phyloP scores from a whole-genome alignment of 2,329 filamentous ascomycete genomes.

The Botrytis aclada region DNA sequence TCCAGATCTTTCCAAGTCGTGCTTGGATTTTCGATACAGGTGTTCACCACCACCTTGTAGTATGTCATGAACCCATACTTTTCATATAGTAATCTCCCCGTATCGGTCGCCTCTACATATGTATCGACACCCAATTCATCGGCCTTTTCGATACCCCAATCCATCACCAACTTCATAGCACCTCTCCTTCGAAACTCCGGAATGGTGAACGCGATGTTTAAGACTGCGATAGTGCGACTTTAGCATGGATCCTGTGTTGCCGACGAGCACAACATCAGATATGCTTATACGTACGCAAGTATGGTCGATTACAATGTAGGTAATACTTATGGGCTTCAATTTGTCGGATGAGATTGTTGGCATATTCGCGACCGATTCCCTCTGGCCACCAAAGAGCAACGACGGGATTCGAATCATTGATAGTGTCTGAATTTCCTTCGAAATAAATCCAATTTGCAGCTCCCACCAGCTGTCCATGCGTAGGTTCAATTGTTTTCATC shows the following conservation, averaged over 20 bases:
- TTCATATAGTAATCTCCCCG: background rate
- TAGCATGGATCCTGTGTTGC: background rate
- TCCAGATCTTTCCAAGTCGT: background rate
- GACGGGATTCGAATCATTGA: background rate
- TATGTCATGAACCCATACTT: background rate
- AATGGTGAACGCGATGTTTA: background rate
- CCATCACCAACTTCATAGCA: background rate
- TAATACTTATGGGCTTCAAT: background rate
- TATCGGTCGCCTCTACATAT: constrained; percentile 5
- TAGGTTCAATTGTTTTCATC: background rate
- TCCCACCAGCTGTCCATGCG: background rate
- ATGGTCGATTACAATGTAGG: background rate
- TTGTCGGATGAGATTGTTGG: background rate
- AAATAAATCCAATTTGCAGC: background rate
- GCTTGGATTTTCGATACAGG: background rate
- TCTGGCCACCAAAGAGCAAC: background rate
- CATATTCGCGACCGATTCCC: background rate
- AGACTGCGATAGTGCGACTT: background rate
- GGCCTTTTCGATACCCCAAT: background rate
- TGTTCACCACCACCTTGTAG: background rate
- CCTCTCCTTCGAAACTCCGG: background rate
- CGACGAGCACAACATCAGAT: background rate
- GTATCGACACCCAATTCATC: background rate
- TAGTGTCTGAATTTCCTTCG: background rate
- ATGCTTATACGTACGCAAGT: background rate